Evolutionary conservation across 306 rosid species (phyloP).

Genomic region (Malus sylvestris): DNA sequence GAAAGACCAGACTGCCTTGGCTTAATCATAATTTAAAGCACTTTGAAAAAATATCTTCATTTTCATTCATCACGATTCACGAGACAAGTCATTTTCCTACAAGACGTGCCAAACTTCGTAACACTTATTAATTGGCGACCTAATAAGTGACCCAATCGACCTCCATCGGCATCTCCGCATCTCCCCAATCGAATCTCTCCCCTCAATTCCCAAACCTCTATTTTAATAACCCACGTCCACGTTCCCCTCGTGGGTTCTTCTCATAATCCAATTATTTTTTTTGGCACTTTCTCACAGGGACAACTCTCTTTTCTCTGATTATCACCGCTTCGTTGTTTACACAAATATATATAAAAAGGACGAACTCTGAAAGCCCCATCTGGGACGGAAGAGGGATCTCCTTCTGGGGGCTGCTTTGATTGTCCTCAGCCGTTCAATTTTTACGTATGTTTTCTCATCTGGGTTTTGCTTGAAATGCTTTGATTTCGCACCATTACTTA

Average conservation of each 20-base stretch:
- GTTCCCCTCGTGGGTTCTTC: neutral
- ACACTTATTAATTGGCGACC: too few species aligned
- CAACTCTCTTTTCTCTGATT: neutral
- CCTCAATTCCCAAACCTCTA: neutral
- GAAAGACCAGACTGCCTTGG: neutral
- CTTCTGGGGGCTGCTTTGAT: slow-evolving; percentile 11
- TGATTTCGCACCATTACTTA: neutral
- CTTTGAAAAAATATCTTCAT: neutral
- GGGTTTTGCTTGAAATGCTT: neutral
- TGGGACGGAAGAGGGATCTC: slow-evolving; percentile 14
- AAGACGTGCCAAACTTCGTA: neutral
- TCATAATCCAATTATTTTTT: neutral
- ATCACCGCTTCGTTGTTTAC: slow-evolving; percentile 9
- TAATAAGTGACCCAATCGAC: too few species aligned
- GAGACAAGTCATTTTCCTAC: neutral
- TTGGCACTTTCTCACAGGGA: neutral
- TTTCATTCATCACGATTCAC: neutral
- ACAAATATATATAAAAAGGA: neutral
- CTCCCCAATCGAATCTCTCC: slow-evolving; percentile 9
- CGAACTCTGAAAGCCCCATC: neutral
- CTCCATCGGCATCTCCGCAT: slow-evolving; percentile 24
- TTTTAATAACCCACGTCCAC: neutral
- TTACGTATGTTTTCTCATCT: slow-evolving; percentile 12
- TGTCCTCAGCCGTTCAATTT: slow-evolving; percentile 22
- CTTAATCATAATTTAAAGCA: neutral